Conservation (phyloP, 306 rosid genomes). For the Cicer pinnatifidum region DNA sequence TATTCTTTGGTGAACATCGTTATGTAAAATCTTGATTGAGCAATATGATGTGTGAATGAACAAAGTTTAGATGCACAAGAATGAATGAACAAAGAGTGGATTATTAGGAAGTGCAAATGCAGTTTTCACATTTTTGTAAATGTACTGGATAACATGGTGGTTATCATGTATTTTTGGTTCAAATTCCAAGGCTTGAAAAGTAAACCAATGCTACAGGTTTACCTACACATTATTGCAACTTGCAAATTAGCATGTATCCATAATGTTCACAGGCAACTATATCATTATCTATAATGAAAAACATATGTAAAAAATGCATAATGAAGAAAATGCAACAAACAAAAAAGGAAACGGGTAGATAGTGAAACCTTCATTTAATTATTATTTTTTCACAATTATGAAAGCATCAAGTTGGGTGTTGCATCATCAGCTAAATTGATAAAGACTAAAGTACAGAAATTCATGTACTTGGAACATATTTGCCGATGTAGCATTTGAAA, state of each 20-base stretch:
- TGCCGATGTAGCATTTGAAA: background rate
- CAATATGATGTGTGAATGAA: constrained; percentile 48
- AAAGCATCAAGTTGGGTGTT: constrained; percentile 7
- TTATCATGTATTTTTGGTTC: constrained; percentile 44
- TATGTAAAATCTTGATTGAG: constrained; percentile 55
- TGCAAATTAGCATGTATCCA: constrained; percentile 24
- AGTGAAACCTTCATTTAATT: constrained; percentile 6
- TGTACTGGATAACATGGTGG: constrained; percentile 49
- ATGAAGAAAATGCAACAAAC: constrained; percentile 12
- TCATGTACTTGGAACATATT: background rate
- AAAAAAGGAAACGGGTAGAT: constrained; percentile 9
- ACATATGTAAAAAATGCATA: constrained; percentile 10
- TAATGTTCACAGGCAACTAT: constrained; percentile 28
- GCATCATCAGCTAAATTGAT: background rate
- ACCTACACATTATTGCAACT: constrained; percentile 32
- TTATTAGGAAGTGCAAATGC: constrained; percentile 57
- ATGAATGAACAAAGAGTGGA: constrained; percentile 59
- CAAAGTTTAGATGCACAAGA: constrained; percentile 47
- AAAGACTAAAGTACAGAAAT: background rate
- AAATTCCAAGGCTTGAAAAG: constrained; percentile 40
- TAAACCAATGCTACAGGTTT: constrained; percentile 42
- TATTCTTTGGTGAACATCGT: constrained; percentile 52
- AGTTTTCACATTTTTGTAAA: constrained; percentile 60
- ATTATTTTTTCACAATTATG: constrained; percentile 3
- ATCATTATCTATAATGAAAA: constrained; percentile 8